phyloP scores from a whole-genome alignment of 768 basidiomycete genomes.

The Exidia glandulosa region DNA sequence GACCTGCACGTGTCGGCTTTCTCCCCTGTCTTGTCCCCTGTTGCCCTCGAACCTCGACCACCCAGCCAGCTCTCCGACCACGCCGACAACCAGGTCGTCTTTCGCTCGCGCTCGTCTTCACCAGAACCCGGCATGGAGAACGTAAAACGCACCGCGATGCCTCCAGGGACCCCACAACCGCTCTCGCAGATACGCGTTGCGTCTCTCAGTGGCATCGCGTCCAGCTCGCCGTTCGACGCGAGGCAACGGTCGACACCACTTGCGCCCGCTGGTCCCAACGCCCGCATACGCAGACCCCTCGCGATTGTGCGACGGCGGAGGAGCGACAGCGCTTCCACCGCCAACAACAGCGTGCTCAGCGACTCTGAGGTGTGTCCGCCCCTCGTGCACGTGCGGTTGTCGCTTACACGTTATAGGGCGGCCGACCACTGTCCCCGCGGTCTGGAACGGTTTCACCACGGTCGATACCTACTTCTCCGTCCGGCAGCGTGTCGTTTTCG shows the following conservation, averaged over 20 bases:
- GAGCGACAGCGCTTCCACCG: not conserved
- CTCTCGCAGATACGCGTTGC: slow-evolving; percentile 17
- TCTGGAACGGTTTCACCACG: not conserved
- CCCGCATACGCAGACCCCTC: not conserved
- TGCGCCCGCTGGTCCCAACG: not conserved
- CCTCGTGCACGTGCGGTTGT: not conserved
- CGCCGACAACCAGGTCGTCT: slow-evolving; percentile 22
- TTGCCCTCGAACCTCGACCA: slow-evolving; percentile 43
- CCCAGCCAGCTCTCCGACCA: slow-evolving; percentile 41
- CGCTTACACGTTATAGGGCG: not conserved
- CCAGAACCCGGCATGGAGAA: slow-evolving; percentile 24
- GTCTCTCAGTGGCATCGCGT: not conserved
- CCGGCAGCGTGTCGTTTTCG: not conserved
- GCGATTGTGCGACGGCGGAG: not conserved
- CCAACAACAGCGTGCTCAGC: not conserved
- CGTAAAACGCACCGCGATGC: slow-evolving; percentile 17
- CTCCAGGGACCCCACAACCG: slow-evolving; percentile 34
- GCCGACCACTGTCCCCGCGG: not conserved
- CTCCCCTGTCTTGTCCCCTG: slow-evolving; percentile 43
- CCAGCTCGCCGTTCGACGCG: not conserved
- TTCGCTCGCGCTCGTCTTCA: slow-evolving; percentile 12
- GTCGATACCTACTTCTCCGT: not conserved
- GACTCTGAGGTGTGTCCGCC: not conserved
- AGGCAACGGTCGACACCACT: not conserved
- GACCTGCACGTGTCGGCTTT: not conserved